Evolutionary conservation across 768 basidiomycete genomes (phyloP).

Genomic region (Tulasnella sp.): DNA sequence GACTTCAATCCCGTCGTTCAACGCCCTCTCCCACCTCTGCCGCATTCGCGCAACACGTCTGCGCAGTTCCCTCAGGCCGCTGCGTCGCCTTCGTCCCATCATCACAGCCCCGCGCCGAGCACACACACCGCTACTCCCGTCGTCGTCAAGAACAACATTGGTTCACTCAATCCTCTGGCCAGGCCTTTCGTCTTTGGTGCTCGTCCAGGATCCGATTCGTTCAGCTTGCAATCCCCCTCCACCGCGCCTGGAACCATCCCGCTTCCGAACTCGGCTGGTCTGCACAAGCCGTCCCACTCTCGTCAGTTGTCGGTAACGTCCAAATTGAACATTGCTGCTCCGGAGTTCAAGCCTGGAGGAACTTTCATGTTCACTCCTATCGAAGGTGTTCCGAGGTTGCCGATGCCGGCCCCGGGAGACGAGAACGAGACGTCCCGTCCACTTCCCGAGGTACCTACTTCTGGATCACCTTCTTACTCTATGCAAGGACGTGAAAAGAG

Average conservation of each 20-base stretch:
- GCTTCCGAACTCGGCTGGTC: background rate
- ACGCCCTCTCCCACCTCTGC: slow-evolving; percentile 51
- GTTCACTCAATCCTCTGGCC: slow-evolving; percentile 61
- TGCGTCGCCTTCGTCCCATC: slow-evolving; percentile 9
- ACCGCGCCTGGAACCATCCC: slow-evolving; percentile 6
- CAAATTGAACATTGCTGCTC: slow-evolving; percentile 65
- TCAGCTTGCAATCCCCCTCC: slow-evolving; percentile 14
- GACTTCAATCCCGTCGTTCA: slow-evolving; percentile 8
- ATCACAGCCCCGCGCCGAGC: slow-evolving; percentile 21
- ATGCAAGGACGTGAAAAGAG: slow-evolving; percentile 76
- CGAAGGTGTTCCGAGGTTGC: slow-evolving; percentile 54
- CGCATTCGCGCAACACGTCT: slow-evolving; percentile 59
- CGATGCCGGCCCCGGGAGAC: slow-evolving; percentile 29
- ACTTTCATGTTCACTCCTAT: slow-evolving; percentile 72
- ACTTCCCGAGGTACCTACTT: slow-evolving; percentile 35
- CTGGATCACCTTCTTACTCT: slow-evolving; percentile 31
- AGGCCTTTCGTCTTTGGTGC: slow-evolving; percentile 76
- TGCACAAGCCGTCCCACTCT: background rate
- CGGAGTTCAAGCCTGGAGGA: slow-evolving; percentile 68
- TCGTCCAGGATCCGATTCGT: slow-evolving; percentile 6
- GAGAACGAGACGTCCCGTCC: slow-evolving; percentile 31
- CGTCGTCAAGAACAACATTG: slow-evolving; percentile 24
- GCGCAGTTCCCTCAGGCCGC: slow-evolving; percentile 54
- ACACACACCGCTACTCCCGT: slow-evolving; percentile 20
- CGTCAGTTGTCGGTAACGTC: slow-evolving; percentile 12